These are phyloP conservation scores for Cladophialophora yegresii DNA, from an alignment of 2,329 filamentous ascomycete species.

Conservation along the genomic window DNA sequence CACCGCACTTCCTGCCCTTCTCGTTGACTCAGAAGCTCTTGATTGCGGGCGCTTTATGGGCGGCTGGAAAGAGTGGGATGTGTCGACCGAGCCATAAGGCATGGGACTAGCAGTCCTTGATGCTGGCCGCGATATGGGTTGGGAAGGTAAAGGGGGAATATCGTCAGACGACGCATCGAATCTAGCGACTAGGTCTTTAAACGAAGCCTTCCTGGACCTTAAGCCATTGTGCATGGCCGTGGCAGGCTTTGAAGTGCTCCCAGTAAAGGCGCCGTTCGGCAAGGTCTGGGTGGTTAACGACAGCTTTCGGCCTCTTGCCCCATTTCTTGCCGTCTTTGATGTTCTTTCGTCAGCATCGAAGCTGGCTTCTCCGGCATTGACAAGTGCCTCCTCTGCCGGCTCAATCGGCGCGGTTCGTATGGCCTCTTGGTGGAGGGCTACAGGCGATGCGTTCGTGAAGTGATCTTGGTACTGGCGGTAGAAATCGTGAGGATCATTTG, in stretches of 20 bases:
- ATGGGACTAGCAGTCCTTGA: constrained; percentile 44
- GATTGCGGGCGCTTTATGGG: constrained; percentile 8
- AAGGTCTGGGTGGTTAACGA: constrained; percentile 24
- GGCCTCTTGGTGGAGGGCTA: constrained; percentile 37
- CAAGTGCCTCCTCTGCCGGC: constrained; percentile 10
- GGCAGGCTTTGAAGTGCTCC: constrained; percentile 18
- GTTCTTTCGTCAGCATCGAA: constrained; percentile 24
- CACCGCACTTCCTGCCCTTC: constrained; percentile 15
- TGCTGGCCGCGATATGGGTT: constrained; percentile 40
- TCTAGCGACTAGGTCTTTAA: constrained; percentile 76
- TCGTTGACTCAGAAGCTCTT: constrained; percentile 7
- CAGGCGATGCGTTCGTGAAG: constrained; percentile 38
- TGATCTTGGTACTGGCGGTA: constrained; percentile 51
- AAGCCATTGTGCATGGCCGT: constrained; percentile 16
- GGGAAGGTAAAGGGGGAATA: constrained; percentile 46
- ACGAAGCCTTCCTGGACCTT: constrained; percentile 60
- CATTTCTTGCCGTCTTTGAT: constrained; percentile 9
- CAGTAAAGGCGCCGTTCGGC: constrained; percentile 19
- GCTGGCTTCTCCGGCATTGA: constrained; percentile 26
- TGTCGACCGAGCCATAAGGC: constrained; percentile 23
- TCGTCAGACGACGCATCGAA: constrained; percentile 64
- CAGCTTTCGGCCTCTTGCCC: constrained; percentile 15
- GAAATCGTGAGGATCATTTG: constrained; percentile 54
- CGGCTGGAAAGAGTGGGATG: constrained; percentile 18
- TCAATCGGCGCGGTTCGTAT: constrained; percentile 28